Conservation (phyloP, 345 rosid genomes). For the Eucalyptus camaldulensis region DNA sequence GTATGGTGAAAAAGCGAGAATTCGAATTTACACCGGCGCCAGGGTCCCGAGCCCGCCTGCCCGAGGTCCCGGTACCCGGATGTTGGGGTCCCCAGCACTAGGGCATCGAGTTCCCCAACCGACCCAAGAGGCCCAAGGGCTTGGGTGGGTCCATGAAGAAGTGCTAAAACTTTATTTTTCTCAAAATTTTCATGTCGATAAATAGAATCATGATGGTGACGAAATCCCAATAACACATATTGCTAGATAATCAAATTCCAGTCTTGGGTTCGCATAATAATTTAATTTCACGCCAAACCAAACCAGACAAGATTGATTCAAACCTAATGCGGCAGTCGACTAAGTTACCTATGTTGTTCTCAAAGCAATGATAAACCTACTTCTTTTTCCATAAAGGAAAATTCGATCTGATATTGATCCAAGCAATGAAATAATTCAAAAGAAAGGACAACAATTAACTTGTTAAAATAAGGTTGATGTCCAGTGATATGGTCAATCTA, state of each 20-base stretch:
- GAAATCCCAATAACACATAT: accelerated
- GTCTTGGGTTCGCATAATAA: not conserved
- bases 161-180: not conserved
- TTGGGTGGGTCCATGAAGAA: not conserved
- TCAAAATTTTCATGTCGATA: accelerated
- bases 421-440: not conserved
- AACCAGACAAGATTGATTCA: accelerated
- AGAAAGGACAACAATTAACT: not conserved
- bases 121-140: not conserved
- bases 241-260: not conserved
- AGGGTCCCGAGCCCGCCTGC: accelerated
- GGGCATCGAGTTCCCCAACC: not conserved
- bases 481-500: not conserved
- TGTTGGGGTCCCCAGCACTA: not conserved
- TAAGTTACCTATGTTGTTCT: accelerated
- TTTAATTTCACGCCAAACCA: not conserved
- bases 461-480: not conserved
- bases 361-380: not conserved
- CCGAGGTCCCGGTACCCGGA: accelerated
- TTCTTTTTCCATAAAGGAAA: not conserved
- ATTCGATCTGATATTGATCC: not conserved
- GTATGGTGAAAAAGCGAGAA: not conserved
- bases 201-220: accelerated
- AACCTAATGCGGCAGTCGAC: not conserved
- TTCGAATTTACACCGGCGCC: not conserved